Evolutionary conservation across 306 rosid species (phyloP), one percentile per base, ranked within the genome.

Genomic region (Canavalia ensiformis): DNA sequence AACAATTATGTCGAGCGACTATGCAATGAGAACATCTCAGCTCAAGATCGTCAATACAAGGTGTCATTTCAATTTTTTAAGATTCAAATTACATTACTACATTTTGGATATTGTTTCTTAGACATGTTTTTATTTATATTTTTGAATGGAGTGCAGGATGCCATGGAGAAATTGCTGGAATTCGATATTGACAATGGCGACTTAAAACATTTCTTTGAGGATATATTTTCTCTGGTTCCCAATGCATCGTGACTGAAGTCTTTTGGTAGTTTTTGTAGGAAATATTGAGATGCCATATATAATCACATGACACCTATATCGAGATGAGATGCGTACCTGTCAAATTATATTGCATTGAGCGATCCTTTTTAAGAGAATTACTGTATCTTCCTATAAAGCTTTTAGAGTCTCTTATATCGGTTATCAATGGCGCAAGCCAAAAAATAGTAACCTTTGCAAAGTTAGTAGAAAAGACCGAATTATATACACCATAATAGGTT

Each of bases 81-180:
- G 78, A 68, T 50, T 37, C 65, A 69, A 80, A 76, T 69, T 58
- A 74, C 59, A 31, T 78, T 47, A 67, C 83, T 69, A 31, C 9
- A 11, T 75, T 31, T n/a, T 72, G 70, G 56, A 66, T 77, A 45
- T 78, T 59, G 62, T 76, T 59, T 50, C 74, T 72, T 82, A 51
- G 42, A 39, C 57, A 49, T 49, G n/a, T 60, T n/a, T n/a, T 18
- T 4, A 58, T 42, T 8, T 34, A 34, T 62, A 44, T 8, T 64
- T 35, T 35, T 29, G 77, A 74, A n/a, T 81, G 54, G 7, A 82
- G 79, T 84, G 90, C 94, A 95, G 98, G 89, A 79, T 74, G 86
- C 90, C 47, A 86, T 84, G 80, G 91, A 88, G 84, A 93, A 87
- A 89, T 74, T 93, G 89, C 69, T 95, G 90, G 88, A 85, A 41